Evolutionary conservation across 805 yeast species (phyloP), one percentile per base, ranked within the genome.

Genomic region (Jamesozyma hellenica): DNA sequence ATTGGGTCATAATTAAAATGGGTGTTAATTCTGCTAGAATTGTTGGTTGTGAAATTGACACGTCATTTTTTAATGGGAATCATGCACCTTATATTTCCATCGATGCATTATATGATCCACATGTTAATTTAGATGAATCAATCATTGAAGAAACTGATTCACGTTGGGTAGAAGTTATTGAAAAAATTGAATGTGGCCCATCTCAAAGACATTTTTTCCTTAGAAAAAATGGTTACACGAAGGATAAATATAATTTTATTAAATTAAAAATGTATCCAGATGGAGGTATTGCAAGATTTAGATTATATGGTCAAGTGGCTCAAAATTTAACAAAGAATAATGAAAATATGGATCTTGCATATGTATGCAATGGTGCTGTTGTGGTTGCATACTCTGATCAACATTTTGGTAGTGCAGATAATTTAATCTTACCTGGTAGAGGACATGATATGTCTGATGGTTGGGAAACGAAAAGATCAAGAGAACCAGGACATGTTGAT

Each of bases 361-460:
- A 78, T 39, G 94, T 85, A 7, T 64, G 77, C 38, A 77, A 79
- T 55, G 98, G 98, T 44, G 97, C 95, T 47, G 88, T 86, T 28
- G 90, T 90, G 19, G 76, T 85, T 31, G 68, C 76, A 11, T 77
- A 74, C 51, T 81, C 94, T 2, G 96, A 92, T 65, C 95, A 90
- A 66, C 97, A 88, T 64, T 90, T 90, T 56, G 94, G 96, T 29
- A 74, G 90, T 34, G 94, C 88, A 29, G 94, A 84, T 60, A 90
- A 90, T 65, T 67, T 90, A 45, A 65, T 90, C 42, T 67, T 90
- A 40, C 96, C 96, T 2, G 97, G 97, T 13, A 76, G 96, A 44
- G 98, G 98, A 38, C 75, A 72, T 52, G 96, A 90, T 61, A 90
- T 90, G 97, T 77, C 92, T 37, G 97, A 92, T 56, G 98, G 98